Evolutionary conservation across 73 alveolate species (phyloP).

Genomic region (Durusdinium trenchii): DNA sequence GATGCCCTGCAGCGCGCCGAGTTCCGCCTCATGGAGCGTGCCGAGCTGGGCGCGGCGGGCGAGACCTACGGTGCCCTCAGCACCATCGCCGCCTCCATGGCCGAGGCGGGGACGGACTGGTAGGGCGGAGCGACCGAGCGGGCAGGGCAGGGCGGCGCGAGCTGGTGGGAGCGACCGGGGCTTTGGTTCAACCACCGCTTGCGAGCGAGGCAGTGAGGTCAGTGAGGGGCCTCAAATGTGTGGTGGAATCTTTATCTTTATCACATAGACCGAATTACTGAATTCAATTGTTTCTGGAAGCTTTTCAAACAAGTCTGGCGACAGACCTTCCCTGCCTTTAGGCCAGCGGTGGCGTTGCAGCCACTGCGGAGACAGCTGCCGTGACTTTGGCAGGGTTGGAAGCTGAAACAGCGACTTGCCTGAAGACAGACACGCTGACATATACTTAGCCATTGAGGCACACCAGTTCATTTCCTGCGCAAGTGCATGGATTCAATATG

Average conservation of each 20-base stretch:
- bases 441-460: not conserved
- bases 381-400: slow-evolving; percentile 62
- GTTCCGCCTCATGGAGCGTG: slow-evolving; percentile 76
- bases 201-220: too few species aligned
- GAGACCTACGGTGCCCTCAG: slow-evolving; percentile 51
- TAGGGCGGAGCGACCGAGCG: too few species aligned
- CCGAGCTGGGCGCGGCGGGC: slow-evolving; percentile 67
- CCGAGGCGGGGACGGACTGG: slow-evolving; percentile 40
- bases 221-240: too few species aligned
- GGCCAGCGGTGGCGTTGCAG: slow-evolving; percentile 21
- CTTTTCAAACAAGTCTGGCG: too few species aligned
- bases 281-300: too few species aligned
- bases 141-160: too few species aligned
- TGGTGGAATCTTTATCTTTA: too few species aligned
- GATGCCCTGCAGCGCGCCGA: slow-evolving; percentile 71
- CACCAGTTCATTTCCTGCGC: not conserved
- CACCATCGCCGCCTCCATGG: slow-evolving; percentile 72
- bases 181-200: too few species aligned
- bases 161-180: too few species aligned
- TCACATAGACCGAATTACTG: too few species aligned
- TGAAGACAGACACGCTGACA: not conserved
- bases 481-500: not conserved
- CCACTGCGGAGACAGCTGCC: slow-evolving; percentile 71
- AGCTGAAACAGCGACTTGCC: slow-evolving; percentile 52
- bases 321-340: not conserved